Evolutionary conservation across 1,284 basidiomycete genomes (phyloP).

Genomic region (Lignosus rhinocerotis): DNA sequence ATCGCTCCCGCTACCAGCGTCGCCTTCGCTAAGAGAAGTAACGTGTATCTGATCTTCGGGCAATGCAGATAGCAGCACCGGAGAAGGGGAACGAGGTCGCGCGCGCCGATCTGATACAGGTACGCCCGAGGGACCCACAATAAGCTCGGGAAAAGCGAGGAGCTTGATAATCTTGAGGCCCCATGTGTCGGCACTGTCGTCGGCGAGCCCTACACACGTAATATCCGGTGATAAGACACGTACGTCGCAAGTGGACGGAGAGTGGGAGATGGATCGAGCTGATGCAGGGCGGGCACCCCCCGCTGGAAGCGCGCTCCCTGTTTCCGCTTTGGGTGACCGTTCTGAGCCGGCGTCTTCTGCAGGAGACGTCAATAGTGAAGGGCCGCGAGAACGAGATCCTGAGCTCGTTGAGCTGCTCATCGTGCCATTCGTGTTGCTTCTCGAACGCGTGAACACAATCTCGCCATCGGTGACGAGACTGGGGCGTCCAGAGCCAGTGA

Average conservation of each 20-base stretch:
- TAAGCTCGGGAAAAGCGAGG: constrained; percentile 71
- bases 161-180: constrained; percentile 73
- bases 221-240: constrained; percentile 35
- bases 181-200: constrained; percentile 68
- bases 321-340: constrained; percentile 5
- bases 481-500: constrained; percentile 17
- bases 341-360: constrained; percentile 8
- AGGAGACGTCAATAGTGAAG: constrained; percentile 8
- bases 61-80: constrained; percentile 4
- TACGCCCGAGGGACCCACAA: constrained; percentile 34
- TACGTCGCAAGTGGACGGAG: constrained; percentile 33
- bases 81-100: constrained; percentile 4
- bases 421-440: constrained; percentile 40
- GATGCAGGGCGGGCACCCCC: constrained; percentile 9
- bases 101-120: constrained; percentile 1
- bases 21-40: constrained; percentile 17
- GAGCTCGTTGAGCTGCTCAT: constrained; percentile 23
- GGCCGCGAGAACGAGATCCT: constrained; percentile 13
- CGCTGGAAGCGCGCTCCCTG: constrained; percentile 4
- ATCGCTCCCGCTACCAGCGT: constrained; percentile 30
- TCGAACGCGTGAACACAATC: constrained; percentile 46
- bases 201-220: constrained; percentile 43
- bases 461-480: constrained; percentile 40
- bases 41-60: constrained; percentile 17
- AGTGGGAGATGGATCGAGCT: constrained; percentile 29